Evolutionary conservation across 2,329 filamentous ascomycete species (phyloP), one percentile per base, ranked within the genome.

Genomic region (Anisogramma anomala): DNA sequence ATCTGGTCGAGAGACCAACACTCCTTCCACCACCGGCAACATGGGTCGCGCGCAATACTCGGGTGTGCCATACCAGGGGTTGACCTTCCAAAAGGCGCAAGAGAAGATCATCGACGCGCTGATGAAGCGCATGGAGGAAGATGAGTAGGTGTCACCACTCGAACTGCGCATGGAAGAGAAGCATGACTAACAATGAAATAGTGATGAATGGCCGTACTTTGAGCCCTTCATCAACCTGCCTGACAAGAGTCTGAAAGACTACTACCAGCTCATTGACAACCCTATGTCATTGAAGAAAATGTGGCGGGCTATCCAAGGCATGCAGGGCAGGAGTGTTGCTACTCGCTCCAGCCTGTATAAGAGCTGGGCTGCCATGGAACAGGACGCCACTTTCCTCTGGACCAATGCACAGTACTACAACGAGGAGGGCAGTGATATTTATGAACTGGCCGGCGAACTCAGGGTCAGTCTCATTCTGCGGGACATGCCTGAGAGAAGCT

Each of bases 391-490:
- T 52, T 71, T 84, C 39, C 78, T 95, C 32, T 95, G 88, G 88
- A 73, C 72, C 36, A 95, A 95, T 59, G 86, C 87, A 0, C 82
- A 79, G 53, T 81, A 81, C 45, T 95, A 89, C 66, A 95, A 95
- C 51, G 85, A 94, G 58, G 87, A 94, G 55, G 84, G 82, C 3
- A 94, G 88, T 54, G 82, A 86, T 13, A 88, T 94, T 38, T 85
- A 79, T 49, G 68, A 74, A 17, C 67, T 91, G 46, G 85, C 86
- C 1, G 74, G 79, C 36, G 79, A 91, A 45, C 73, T 95, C 6
- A 80, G 93, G 74, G 84, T 85, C 64, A 36, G 57, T 37, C 32
- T 36, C 8, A 27, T 9, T 20, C 13, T 26, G 15, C 15, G 33
- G 3, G 4, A 17, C 13, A n/a, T 30, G 6, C 13, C 1, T 47